Percentiles rank a stretch among this genome's conserved stretches.
These are phyloP conservation scores for Plasmodium relictum DNA, from an alignment of 169 alveolate species.

Conservation along the genomic window DNA sequence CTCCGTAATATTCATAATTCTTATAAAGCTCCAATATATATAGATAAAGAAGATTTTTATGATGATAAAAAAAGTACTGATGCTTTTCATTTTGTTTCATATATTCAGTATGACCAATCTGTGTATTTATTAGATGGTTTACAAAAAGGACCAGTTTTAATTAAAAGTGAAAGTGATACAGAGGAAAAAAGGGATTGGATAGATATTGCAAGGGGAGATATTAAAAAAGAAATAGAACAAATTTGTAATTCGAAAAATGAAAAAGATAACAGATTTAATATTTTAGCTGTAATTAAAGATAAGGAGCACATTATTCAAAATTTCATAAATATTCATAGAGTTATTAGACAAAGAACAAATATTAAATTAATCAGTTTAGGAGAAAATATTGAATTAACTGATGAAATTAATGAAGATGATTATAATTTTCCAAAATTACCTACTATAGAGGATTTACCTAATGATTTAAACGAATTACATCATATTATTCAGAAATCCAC, in stretches of 20 bases:
- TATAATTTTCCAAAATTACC: constrained; percentile 15
- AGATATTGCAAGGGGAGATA: constrained; percentile 22
- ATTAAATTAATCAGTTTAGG: constrained; percentile 31
- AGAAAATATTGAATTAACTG: constrained; percentile 16
- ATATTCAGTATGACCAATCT: constrained; percentile 85
- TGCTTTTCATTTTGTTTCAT: constrained; percentile 93
- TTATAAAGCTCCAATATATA: constrained; percentile 85
- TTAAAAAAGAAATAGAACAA: constrained; percentile 29
- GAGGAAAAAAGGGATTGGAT: constrained; percentile 10
- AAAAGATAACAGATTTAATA: constrained; percentile 31
- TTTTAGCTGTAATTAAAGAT: constrained; percentile 35
- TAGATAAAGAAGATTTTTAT: constrained; percentile 82
- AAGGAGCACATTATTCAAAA: constrained; percentile 22
- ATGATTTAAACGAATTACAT: not conserved
- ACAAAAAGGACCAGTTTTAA: constrained; percentile 76
- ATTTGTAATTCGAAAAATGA: constrained; percentile 6
- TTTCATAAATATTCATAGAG: constrained; percentile 39
- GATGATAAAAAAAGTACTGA: constrained; percentile 87
- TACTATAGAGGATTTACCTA: constrained; percentile 22
- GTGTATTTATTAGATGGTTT: constrained; percentile 81
- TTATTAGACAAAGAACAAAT: constrained; percentile 19
- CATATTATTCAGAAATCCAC: constrained; percentile 8
- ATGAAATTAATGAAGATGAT: constrained; percentile 44
- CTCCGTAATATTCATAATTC: constrained; percentile 88
- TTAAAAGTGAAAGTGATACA: not conserved